Percentiles rank a stretch among this genome's conserved stretches.
Evolutionary conservation across 495 filamentous ascomycete genomes (phyloP).

Genomic region (Recurvomyces mirabilis): DNA sequence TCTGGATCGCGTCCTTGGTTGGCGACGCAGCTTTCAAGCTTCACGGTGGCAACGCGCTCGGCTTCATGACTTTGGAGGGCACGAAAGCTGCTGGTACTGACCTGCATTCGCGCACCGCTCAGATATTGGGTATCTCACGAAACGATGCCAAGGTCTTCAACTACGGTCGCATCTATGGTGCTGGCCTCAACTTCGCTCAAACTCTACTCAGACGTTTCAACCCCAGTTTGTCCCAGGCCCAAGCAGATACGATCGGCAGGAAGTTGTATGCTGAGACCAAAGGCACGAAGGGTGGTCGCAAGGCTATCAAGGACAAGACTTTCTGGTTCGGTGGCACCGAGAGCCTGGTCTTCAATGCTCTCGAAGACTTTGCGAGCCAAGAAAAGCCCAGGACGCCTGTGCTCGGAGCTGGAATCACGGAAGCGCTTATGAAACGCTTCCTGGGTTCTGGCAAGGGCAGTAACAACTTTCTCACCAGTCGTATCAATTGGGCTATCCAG

Average conservation of each 20-base stretch:
- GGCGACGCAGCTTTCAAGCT: conserved; percentile 89
- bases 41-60: conserved; percentile 91
- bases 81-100: conserved; percentile 90
- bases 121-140: conserved; percentile 81
- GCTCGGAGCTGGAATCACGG: conserved; percentile 92
- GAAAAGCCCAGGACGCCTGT: conserved; percentile 84
- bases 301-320: conserved; percentile 40
- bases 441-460: conserved; percentile 30
- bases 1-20: conserved; percentile 95
- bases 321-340: conserved; percentile 98
- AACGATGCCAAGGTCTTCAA: conserved; percentile 98
- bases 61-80: conserved; percentile 98
- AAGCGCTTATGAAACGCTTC: conserved; percentile 78
- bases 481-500: conserved; percentile 99
- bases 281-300: conserved; percentile 63
- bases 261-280: conserved; percentile 85
- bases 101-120: conserved; percentile 84
- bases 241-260: conserved; percentile 63
- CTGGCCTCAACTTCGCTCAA: conserved; percentile 83
- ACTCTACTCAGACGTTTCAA: conserved; percentile 90
- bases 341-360: conserved; percentile 92
- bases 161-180: conserved; percentile 96
- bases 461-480: conserved; percentile 66
- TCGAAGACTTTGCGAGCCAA: conserved; percentile 95
- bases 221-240: conserved; percentile 59